A percentile compares a stretch with the other conserved stretches of the same genome.
phyloP scores from a whole-genome alignment of 176 grass and related monocot genomes.

The Typha latifolia region DNA sequence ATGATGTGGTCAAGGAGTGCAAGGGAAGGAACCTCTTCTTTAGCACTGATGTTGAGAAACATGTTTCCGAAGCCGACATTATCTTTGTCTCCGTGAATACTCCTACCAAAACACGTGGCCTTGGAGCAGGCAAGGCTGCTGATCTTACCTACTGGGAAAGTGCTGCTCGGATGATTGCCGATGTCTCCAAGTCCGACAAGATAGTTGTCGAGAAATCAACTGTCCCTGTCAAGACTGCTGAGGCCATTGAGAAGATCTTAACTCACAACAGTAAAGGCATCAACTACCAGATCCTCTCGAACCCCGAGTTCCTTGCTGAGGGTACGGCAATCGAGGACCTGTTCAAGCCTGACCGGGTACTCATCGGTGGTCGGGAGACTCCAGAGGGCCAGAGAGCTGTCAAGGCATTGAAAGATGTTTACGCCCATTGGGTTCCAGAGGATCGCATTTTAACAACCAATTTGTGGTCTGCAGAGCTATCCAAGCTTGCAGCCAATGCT shows the following conservation, averaged over 20 bases:
- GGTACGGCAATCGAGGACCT: conserved; percentile 74
- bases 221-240: conserved; percentile 83
- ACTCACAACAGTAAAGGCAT: conserved; percentile 97
- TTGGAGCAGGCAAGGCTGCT: conserved; percentile 83
- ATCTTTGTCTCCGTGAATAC: conserved; percentile 91
- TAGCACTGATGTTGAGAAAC: conserved; percentile 71
- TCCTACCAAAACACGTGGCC: conserved; percentile 85
- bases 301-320: conserved; percentile 87
- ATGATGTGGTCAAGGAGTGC: conserved; percentile 81
- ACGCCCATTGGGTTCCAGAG: conserved; percentile 86
- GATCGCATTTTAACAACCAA: conserved; percentile 87
- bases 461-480: conserved; percentile 81
- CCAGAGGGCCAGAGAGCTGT: conserved; percentile 55
- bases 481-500: conserved; percentile 80
- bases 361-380: conserved; percentile 87
- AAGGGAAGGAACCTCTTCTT: conserved; percentile 84
- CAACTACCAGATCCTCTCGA: conserved; percentile 94
- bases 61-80: conserved; percentile 68
- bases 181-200: conserved; percentile 88
- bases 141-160: conserved; percentile 97
- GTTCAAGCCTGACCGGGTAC: conserved; percentile 69
- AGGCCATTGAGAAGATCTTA: conserved; percentile 91
- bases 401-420: conserved; percentile 65
- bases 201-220: conserved; percentile 94
- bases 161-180: conserved; percentile 84